Base-by-base conservation (phyloP, 1,284 basidiomycete genomes). In the Ganoderma sinense region DNA sequence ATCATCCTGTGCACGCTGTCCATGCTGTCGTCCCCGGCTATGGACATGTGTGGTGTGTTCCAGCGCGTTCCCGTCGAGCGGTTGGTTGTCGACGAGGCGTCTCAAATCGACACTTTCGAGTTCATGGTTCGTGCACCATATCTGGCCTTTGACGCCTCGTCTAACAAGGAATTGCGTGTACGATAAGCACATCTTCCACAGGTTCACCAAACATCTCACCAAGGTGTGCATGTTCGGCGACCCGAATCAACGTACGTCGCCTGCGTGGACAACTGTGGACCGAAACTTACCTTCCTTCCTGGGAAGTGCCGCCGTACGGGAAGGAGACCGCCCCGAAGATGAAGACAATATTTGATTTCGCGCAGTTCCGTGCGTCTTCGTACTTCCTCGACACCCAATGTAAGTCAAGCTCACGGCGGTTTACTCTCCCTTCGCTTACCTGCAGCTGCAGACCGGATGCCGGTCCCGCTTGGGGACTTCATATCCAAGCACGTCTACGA, bases 1-100 rank as follows among this genome's bases (percentile, higher is more conserved):
- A 86, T 93, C 0, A 84, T 94, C 11, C 79, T 94, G 14, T 92
- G 88, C 73, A 94, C 92, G 20, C 76, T 93, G 0, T 83, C 85
- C 75, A 94, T 92, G 89, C 82, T n/a, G n/a, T n/a, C n/a, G n/a
- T n/a, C n/a, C n/a, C n/a, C n/a, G n/a, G n/a, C n/a, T n/a, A n/a
- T n/a, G n/a, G n/a, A n/a, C n/a, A n/a, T n/a, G n/a, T n/a, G n/a
- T n/a, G n/a, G n/a, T n/a, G n/a, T 80, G n/a, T 71, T 71, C 23
- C 40, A 64, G 1, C 23, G 72, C 29, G 80, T 88, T 31, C 89
- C 90, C 2, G 61, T 86, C 33, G 69, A 75, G 14, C 81, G 78
- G 33, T 74, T 87, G 26, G 74, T 87, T 1, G 70, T 87, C 55
- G 86, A 88, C 75, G 86, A 87, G 71, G 86, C 86, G 0, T 84